phyloP scores from a whole-genome alignment of 257 asterid genomes.

The Ligustrum vulgare region DNA sequence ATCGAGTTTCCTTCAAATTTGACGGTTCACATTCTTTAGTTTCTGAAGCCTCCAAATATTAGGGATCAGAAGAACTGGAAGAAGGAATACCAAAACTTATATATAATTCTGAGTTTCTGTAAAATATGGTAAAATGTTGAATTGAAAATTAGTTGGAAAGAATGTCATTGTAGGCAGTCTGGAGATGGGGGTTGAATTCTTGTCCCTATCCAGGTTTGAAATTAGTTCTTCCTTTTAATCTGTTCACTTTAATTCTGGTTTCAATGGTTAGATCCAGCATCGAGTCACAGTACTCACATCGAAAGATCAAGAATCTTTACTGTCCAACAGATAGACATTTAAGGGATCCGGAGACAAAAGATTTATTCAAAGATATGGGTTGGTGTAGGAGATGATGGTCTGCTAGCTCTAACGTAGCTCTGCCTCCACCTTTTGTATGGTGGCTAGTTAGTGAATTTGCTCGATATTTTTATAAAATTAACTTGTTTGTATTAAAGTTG shows the following conservation, averaged over 20 bases:
- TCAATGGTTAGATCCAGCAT: too few relatives aligned
- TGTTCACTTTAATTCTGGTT: too few relatives aligned
- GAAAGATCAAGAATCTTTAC: background rate
- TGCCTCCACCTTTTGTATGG: too few relatives aligned
- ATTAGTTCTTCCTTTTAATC: background rate
- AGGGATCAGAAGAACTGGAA: background rate
- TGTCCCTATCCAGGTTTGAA: background rate
- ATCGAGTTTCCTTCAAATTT: background rate
- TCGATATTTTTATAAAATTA: too few relatives aligned
- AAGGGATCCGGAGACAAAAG: background rate
- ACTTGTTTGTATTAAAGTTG: background rate
- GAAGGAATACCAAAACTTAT: background rate
- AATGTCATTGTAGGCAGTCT: background rate
- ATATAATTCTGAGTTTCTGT: background rate
- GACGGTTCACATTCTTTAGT: background rate
- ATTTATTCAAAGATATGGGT: background rate
- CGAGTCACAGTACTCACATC: background rate
- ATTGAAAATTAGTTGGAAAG: background rate
- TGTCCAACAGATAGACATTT: background rate
- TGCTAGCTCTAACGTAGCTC: too few relatives aligned
- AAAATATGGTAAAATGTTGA: background rate
- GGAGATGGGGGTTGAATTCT: background rate
- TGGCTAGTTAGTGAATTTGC: background rate
- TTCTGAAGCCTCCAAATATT: background rate
- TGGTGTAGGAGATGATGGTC: background rate